Evolutionary conservation across 2,329 filamentous ascomycete species (phyloP).

Genomic region (Xylariaceae sp.): DNA sequence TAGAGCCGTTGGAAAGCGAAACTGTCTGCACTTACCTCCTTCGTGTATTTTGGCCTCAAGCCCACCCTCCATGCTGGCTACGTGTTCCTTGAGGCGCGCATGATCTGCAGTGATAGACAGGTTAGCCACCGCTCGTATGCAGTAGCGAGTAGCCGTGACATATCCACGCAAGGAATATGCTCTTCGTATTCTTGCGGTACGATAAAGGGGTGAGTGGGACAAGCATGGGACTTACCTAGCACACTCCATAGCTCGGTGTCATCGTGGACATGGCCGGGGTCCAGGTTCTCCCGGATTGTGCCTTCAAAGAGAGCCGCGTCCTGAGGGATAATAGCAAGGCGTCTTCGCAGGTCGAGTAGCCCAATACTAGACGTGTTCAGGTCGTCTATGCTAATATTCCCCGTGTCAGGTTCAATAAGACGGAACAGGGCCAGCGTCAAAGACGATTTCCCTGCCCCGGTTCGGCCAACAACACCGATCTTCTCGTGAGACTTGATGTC

Average conservation of each 20-base stretch:
- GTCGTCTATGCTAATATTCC: constrained; percentile 81
- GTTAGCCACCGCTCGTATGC: no score
- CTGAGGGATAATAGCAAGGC: constrained; percentile 94
- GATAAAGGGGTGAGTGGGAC: constrained; percentile 12
- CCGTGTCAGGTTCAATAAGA: constrained; percentile 80
- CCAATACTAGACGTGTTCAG: constrained; percentile 88
- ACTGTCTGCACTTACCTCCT: constrained; percentile 61
- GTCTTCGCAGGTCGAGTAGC: constrained; percentile 76
- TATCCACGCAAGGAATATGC: no score
- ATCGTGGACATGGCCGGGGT: constrained; percentile 89
- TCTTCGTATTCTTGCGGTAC: constrained; percentile 15
- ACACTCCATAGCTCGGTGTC: constrained; percentile 97
- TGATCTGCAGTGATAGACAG: constrained; percentile 77
- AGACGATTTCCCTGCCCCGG: constrained; percentile 92
- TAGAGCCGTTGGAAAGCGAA: constrained; percentile 21
- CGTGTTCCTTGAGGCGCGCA: constrained; percentile 85
- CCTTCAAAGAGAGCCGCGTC: constrained; percentile 95
- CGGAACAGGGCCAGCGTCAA: constrained; percentile 89
- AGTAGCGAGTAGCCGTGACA: no score
- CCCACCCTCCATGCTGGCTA: constrained; percentile 77
- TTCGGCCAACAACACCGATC: constrained; percentile 93
- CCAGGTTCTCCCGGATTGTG: constrained; percentile 87
- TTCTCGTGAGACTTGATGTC: constrained; percentile 96
- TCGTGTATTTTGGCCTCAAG: constrained; percentile 87
- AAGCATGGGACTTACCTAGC: constrained; percentile 56